Percentiles rank a stretch among this genome's conserved stretches.
phyloP scores from a whole-genome alignment of 73 alveolate species.

The Symbiodinium pilosum region DNA sequence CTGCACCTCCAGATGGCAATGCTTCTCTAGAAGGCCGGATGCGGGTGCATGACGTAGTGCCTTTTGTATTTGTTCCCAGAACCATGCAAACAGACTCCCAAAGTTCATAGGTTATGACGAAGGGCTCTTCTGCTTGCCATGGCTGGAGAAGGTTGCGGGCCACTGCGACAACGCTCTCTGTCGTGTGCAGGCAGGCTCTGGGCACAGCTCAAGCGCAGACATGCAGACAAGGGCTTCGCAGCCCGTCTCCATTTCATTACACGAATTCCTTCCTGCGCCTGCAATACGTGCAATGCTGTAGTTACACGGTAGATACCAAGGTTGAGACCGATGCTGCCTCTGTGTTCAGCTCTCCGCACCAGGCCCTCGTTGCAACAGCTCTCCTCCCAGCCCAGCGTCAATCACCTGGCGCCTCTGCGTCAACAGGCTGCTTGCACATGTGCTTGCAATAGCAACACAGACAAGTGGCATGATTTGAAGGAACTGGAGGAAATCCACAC shows the following conservation, averaged over 20 bases:
- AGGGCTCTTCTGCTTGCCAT: too few species aligned
- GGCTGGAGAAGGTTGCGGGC: background rate
- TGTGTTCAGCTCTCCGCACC: background rate
- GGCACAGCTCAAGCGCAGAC: background rate
- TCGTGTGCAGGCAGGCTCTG: background rate
- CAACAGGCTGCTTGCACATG: background rate
- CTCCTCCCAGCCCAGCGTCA: background rate
- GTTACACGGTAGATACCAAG: too few species aligned
- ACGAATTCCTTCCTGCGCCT: too few species aligned
- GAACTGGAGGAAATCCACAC: background rate
- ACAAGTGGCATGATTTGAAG: background rate
- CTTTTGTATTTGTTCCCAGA: too few species aligned
- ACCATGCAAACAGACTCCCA: too few species aligned
- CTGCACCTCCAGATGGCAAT: background rate
- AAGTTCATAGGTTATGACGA: too few species aligned
- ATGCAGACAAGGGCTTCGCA: too few species aligned
- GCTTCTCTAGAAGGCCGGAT: background rate
- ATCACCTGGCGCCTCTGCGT: background rate
- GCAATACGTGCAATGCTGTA: too few species aligned
- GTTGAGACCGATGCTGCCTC: too few species aligned
- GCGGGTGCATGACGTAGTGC: too few species aligned
- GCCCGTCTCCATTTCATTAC: too few species aligned
- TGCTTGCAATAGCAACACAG: background rate
- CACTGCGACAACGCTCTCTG: slow-evolving; percentile 5
- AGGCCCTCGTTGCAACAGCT: background rate